Conservation (phyloP, 371 early-diverging fungal species). For the Lichtheimia hyalospora region DNA sequence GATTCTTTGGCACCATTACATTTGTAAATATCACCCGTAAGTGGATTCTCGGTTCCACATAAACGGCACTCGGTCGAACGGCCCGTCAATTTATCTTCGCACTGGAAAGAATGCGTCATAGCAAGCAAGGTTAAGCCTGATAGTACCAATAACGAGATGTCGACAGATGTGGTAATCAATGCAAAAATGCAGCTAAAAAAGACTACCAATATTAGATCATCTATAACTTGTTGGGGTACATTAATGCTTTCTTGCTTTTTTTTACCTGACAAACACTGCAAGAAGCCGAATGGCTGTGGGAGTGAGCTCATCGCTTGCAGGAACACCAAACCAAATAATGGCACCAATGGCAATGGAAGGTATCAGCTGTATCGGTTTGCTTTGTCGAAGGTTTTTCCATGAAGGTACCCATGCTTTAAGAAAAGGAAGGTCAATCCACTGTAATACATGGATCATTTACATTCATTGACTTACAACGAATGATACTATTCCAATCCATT, state of each 20-base stretch:
- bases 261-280: constrained; percentile 49
- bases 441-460: too few species aligned
- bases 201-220: neutral
- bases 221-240: neutral
- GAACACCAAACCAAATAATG: constrained; percentile 41
- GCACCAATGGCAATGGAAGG: constrained; percentile 37
- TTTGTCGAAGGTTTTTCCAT: constrained; percentile 2
- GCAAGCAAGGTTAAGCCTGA: constrained; percentile 53
- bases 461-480: too few species aligned
- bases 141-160: constrained; percentile 57
- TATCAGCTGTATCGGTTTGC: constrained; percentile 12
- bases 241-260: neutral
- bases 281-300: constrained; percentile 42
- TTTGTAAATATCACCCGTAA: constrained; percentile 31
- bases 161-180: constrained; percentile 56
- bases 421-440: neutral
- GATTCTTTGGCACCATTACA: constrained; percentile 58
- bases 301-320: constrained; percentile 38
- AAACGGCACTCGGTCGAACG: constrained; percentile 50
- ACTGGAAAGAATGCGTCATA: constrained; percentile 61
- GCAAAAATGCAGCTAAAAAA: constrained; percentile 56
- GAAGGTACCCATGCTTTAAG: neutral
- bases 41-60: constrained; percentile 42
- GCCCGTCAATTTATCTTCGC: constrained; percentile 49
- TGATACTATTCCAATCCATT: too few species aligned